A percentile compares a stretch with the other conserved stretches of the same genome.
These are phyloP conservation scores for Beauveria brongniartii DNA, from an alignment of 2,329 filamentous ascomycete species.

Conservation along the genomic window DNA sequence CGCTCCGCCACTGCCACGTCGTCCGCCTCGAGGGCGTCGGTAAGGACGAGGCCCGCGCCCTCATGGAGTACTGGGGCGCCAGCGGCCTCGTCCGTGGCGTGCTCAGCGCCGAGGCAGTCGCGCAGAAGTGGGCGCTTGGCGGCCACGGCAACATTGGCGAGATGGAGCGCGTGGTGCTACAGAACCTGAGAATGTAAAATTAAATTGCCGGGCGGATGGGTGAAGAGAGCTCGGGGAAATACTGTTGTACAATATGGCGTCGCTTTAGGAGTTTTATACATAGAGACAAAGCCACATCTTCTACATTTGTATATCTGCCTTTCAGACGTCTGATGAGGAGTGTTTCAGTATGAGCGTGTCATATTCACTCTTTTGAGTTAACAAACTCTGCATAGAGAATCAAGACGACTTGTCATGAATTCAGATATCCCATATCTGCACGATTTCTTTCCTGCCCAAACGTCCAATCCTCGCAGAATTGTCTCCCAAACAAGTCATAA, in stretches of 20 bases:
- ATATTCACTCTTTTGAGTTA: neutral
- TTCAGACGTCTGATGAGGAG: neutral
- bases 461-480: neutral
- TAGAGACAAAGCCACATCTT: slow-evolving; percentile 14
- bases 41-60: slow-evolving; percentile 63
- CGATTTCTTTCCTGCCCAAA: neutral
- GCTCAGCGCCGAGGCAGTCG: slow-evolving; percentile 63
- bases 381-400: neutral
- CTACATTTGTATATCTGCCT: neutral
- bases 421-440: neutral
- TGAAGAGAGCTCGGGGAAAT: neutral
- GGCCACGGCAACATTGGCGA: slow-evolving; percentile 79
- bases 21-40: slow-evolving; percentile 59
- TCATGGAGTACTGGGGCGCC: slow-evolving; percentile 90
- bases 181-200: slow-evolving; percentile 38
- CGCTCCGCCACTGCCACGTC: slow-evolving; percentile 41
- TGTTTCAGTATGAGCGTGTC: neutral
- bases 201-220: neutral
- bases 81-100: slow-evolving; percentile 69
- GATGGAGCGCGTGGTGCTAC: slow-evolving; percentile 61
- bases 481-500: neutral
- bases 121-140: slow-evolving; percentile 76
- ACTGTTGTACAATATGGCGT: slow-evolving; percentile 3
- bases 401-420: neutral
- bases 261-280: slow-evolving; percentile 17